A percentile compares a stretch with the other conserved stretches of the same genome.
Evolutionary conservation across 768 basidiomycete species (phyloP).

Genomic region (Amanita subjunquillea): DNA sequence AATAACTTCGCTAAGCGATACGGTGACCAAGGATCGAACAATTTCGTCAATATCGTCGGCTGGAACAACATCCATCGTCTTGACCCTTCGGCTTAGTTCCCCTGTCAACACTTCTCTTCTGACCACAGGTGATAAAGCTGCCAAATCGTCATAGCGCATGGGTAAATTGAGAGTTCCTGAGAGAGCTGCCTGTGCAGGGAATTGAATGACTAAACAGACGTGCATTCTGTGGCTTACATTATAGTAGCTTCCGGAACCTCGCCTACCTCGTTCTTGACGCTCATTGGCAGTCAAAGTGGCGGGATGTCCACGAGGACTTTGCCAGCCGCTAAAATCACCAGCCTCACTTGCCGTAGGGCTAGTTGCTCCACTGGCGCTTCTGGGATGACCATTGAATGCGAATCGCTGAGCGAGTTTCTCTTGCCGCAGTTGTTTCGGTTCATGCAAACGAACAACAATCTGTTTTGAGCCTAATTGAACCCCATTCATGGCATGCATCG

Average conservation of each 20-base stretch:
- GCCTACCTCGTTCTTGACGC: constrained; percentile 52
- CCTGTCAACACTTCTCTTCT: constrained; percentile 80
- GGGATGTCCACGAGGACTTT: constrained; percentile 54
- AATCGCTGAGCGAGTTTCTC: constrained; percentile 84
- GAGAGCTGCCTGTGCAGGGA: constrained; percentile 54
- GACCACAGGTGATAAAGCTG: constrained; percentile 76
- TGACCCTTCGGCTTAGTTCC: constrained; percentile 70
- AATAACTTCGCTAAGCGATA: constrained; percentile 71
- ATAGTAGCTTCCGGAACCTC: constrained; percentile 83
- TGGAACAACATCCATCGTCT: constrained; percentile 41
- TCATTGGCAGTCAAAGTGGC: constrained; percentile 55
- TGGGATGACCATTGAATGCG: constrained; percentile 69
- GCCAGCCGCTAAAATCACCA: constrained; percentile 68
- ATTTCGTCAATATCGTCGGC: constrained; percentile 48
- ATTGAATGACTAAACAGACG: constrained; percentile 6
- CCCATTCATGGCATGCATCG: constrained; percentile 79
- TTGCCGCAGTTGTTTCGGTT: constrained; percentile 85
- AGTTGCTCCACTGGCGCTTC: constrained; percentile 74
- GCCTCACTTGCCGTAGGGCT: constrained; percentile 78
- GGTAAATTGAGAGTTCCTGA: constrained; percentile 71
- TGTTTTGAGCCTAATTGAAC: constrained; percentile 59
- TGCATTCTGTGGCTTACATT: constrained; percentile 36
- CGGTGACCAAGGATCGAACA: constrained; percentile 60
- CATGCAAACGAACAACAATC: constrained; percentile 80
- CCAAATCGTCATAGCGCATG: constrained; percentile 81